Conservation (phyloP, 139 green algal species). For the Ettlia oleoabundans region DNA sequence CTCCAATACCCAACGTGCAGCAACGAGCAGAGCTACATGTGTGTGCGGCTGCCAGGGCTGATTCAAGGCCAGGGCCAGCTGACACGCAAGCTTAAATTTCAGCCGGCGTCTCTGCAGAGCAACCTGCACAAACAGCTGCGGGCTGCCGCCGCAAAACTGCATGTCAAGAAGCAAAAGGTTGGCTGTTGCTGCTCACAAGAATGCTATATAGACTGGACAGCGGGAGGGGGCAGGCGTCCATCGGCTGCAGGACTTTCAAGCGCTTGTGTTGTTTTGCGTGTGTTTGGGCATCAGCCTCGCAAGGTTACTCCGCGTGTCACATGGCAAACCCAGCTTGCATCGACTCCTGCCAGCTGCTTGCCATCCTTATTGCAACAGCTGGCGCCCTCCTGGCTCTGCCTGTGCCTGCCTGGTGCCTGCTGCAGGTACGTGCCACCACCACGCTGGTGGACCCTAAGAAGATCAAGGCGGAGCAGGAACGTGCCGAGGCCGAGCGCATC, state of each 20-base stretch:
- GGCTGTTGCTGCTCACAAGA: background rate
- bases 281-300: no score
- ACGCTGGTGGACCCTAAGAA: conserved; percentile 52
- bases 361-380: background rate
- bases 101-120: conserved; percentile 62
- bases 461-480: conserved; percentile 51
- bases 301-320: no score
- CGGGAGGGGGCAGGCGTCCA: no score
- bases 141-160: conserved; percentile 36
- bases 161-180: conserved; percentile 45
- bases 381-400: background rate
- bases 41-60: conserved; percentile 48
- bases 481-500: conserved; percentile 51
- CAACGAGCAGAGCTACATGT: conserved; percentile 70
- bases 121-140: conserved; percentile 39
- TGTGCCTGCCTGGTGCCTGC: background rate
- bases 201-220: no score
- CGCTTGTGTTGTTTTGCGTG: no score
- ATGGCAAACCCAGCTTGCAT: no score
- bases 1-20: no score
- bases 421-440: conserved; percentile 42
- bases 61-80: conserved; percentile 78
- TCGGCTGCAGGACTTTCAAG: no score
- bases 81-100: conserved; percentile 64
- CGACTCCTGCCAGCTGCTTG: background rate